phyloP scores from a whole-genome alignment of 345 rosid genomes.

The Populus simonii region DNA sequence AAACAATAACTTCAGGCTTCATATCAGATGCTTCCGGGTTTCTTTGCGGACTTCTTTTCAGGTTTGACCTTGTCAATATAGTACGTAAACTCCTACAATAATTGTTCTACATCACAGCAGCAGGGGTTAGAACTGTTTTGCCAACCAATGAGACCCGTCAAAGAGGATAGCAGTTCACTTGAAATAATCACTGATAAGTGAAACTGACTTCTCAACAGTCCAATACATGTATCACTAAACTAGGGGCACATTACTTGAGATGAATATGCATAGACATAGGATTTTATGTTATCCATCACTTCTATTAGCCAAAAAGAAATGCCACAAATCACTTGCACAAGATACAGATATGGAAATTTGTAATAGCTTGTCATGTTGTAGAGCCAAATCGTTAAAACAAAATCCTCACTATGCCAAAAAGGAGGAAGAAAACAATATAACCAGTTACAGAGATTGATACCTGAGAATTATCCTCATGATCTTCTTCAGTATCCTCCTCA shows the following conservation, averaged over 20 bases:
- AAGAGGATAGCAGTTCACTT: background rate
- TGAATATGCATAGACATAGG: background rate
- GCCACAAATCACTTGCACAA: background rate
- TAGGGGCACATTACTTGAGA: background rate
- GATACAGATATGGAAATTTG: background rate
- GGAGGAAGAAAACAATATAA: background rate
- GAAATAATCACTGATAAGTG: background rate
- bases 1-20: too few species aligned
- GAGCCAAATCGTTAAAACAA: background rate
- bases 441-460: constrained; percentile 25
- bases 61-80: too few species aligned
- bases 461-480: constrained; percentile 58
- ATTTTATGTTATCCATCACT: background rate
- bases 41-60: too few species aligned
- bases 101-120: background rate
- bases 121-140: background rate
- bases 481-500: constrained; percentile 44
- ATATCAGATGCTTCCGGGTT: too few species aligned
- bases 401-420: background rate
- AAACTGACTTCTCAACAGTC: background rate
- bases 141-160: background rate
- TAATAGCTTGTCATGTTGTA: background rate
- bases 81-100: too few species aligned
- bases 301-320: background rate
- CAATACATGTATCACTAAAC: background rate